Evolutionary conservation across 192 early-diverging fungal species (phyloP).

Genomic region (Linnemannia exigua): DNA sequence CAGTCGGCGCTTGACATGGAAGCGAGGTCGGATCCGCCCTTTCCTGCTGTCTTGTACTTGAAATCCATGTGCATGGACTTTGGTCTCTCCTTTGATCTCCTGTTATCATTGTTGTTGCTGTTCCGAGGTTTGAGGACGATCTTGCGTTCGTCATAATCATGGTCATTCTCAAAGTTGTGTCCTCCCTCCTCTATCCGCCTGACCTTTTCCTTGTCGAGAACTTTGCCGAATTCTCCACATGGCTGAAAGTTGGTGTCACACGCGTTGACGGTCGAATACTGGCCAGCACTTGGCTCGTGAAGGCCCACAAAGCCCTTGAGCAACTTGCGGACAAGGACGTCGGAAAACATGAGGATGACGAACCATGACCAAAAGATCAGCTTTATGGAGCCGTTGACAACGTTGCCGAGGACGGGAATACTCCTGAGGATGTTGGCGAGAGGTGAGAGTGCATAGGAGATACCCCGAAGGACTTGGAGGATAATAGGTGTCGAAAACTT

Average conservation of each 20-base stretch:
- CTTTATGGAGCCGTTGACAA: conserved; percentile 47
- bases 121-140: conserved; percentile 13
- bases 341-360: conserved; percentile 50
- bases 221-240: conserved; percentile 55
- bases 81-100: conserved; percentile 21
- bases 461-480: conserved; percentile 31
- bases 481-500: conserved; percentile 45
- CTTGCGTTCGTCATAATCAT: conserved; percentile 47
- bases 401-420: conserved; percentile 47
- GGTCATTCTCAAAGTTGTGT: conserved; percentile 46
- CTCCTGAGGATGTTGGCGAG: conserved; percentile 37
- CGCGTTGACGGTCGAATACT: conserved; percentile 54
- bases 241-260: conserved; percentile 58
- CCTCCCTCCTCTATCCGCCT: conserved; percentile 48
- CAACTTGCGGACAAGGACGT: conserved; percentile 44
- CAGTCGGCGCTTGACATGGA: conserved; percentile 45
- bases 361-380: conserved; percentile 51
- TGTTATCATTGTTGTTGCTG: conserved; percentile 3
- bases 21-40: conserved; percentile 37
- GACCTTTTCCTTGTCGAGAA: conserved; percentile 46
- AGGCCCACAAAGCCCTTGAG: conserved; percentile 52
- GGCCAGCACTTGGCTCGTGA: conserved; percentile 48
- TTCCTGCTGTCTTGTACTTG: conserved; percentile 40
- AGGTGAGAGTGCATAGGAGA: conserved; percentile 38
- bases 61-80: conserved; percentile 45